Conservation (phyloP, 148 eudicot species). For the Rhododendron williamsianum region DNA sequence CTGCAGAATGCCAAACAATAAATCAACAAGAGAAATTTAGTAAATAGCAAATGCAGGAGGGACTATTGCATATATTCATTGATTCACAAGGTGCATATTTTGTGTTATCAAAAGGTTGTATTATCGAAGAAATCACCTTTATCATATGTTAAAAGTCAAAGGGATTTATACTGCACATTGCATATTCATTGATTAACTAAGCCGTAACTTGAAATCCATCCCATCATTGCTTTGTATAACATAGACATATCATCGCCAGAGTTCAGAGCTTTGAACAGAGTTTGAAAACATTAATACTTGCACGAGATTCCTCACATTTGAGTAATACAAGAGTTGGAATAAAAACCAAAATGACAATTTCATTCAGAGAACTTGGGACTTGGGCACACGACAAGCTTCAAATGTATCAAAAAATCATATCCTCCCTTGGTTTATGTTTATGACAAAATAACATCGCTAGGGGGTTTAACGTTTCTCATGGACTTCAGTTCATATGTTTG, state of each 20-base stretch:
- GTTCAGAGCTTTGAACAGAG: background rate
- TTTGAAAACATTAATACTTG: background rate
- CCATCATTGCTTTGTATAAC: background rate
- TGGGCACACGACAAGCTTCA: background rate
- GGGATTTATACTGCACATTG: background rate
- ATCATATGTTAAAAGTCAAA: background rate
- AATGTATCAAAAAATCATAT: background rate
- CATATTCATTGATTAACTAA: background rate
- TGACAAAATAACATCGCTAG: background rate
- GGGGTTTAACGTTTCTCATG: background rate
- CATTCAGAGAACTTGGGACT: background rate
- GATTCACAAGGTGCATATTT: background rate
- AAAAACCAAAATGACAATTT: background rate
- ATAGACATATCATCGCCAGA: background rate
- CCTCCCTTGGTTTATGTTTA: background rate
- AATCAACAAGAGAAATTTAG: background rate
- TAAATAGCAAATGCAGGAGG: background rate
- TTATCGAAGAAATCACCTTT: background rate
- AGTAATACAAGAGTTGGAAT: background rate
- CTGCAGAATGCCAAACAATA: conserved; percentile 29
- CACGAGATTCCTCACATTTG: background rate
- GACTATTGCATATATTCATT: background rate
- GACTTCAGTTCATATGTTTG: background rate
- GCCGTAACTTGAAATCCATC: background rate
- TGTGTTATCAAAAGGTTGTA: background rate